These are phyloP conservation scores for Mucor racemosus DNA, from an alignment of 371 early-diverging fungal species.

Conservation along the genomic window DNA sequence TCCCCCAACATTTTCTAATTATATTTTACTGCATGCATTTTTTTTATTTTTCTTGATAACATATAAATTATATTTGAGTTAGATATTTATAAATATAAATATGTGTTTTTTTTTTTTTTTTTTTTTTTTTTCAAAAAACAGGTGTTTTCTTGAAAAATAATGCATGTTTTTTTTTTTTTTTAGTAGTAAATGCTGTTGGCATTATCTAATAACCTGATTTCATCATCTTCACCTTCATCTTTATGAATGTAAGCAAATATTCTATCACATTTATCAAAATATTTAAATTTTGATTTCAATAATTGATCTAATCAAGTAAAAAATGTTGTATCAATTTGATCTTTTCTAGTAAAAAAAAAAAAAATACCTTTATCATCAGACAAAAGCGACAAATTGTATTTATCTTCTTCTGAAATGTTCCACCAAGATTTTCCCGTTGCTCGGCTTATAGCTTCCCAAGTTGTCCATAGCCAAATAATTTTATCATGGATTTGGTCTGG, in stretches of 20 bases:
- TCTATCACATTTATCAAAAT: constrained; percentile 24
- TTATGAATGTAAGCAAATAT: constrained; percentile 22
- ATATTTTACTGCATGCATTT: background rate
- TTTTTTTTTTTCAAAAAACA: background rate
- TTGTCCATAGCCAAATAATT: constrained; percentile 28
- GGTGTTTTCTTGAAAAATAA: too few relatives aligned
- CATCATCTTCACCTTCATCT: constrained; percentile 18
- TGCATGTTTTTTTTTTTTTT: background rate
- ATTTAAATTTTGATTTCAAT: constrained; percentile 23
- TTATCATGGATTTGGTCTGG: constrained; percentile 15
- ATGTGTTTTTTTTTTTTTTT: background rate
- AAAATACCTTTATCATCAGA: constrained; percentile 18
- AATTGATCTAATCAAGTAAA: constrained; percentile 15
- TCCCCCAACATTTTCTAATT: background rate
- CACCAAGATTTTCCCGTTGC: constrained; percentile 32
- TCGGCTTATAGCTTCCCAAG: constrained; percentile 25
- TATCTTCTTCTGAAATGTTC: constrained; percentile 21
- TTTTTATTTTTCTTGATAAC: background rate
- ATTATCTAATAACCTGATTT: background rate
- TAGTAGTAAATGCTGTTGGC: constrained; percentile 1
- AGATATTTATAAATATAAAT: too few relatives aligned
- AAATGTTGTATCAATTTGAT: background rate
- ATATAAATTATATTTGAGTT: too few relatives aligned
- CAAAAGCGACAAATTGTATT: constrained; percentile 11
- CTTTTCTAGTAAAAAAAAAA: background rate